Conservation (phyloP, 2,329 filamentous ascomycete species). For the Paradendryphiella salina region DNA sequence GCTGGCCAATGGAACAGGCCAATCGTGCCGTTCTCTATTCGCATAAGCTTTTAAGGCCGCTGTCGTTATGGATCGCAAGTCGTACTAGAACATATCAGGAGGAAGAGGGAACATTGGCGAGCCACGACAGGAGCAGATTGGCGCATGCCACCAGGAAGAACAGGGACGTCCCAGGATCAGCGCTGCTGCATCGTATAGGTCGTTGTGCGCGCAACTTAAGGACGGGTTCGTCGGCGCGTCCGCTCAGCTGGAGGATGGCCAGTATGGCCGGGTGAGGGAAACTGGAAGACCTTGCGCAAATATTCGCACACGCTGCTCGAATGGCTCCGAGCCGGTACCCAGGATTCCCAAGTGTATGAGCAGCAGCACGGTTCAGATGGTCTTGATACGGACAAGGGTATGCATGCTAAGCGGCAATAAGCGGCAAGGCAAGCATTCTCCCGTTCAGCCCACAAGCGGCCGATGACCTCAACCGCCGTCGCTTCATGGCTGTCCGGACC, state of each 20-base stretch:
- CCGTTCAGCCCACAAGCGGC: conserved; percentile 11
- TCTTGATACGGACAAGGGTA: conserved; percentile 20
- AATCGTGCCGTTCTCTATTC: conserved; percentile 7
- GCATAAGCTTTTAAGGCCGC: conserved; percentile 17
- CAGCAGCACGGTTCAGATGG: conserved; percentile 31
- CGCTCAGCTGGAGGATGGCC: background rate
- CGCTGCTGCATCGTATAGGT: conserved; percentile 3
- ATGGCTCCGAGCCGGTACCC: conserved; percentile 2
- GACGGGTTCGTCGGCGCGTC: background rate
- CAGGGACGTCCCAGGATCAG: conserved; percentile 22
- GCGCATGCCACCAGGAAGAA: conserved; percentile 4
- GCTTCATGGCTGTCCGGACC: background rate
- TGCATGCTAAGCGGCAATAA: conserved; percentile 26
- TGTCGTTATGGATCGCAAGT: conserved; percentile 13
- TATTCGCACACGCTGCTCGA: background rate
- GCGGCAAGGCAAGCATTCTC: conserved; percentile 24
- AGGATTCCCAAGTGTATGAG: conserved; percentile 10
- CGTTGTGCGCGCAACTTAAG: background rate
- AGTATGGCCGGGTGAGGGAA: background rate
- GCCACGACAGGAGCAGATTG: background rate
- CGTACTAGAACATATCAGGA: conserved; percentile 16
- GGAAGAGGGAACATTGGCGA: conserved; percentile 14
- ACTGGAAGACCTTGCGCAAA: background rate
- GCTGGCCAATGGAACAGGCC: conserved; percentile 16
- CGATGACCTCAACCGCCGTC: conserved; percentile 5